These are phyloP conservation scores for Penstemon eatonii DNA, from an alignment of 257 asterid genomes.

Conservation along the genomic window DNA sequence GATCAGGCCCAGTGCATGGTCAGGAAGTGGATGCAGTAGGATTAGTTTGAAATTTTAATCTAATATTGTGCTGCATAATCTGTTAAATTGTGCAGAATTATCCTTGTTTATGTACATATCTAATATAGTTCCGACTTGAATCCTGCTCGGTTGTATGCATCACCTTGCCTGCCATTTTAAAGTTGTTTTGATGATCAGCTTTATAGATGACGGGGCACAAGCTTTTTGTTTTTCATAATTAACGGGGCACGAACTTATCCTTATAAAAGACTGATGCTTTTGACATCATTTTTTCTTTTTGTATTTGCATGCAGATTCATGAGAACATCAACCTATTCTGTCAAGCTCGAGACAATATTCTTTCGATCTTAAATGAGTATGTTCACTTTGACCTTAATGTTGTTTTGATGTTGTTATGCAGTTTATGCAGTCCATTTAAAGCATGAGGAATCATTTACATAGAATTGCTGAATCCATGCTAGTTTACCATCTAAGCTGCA, in stretches of 20 bases:
- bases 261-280: constrained; percentile 19
- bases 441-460: constrained; percentile 18
- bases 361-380: constrained; percentile 66
- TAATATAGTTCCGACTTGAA: constrained; percentile 9
- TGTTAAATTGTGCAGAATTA: not conserved
- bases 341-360: constrained; percentile 67
- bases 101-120: not conserved
- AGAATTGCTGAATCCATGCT: constrained; percentile 11
- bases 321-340: constrained; percentile 68
- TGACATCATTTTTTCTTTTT: constrained; percentile 22
- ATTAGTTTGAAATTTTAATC: not conserved
- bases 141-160: not conserved
- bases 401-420: constrained; percentile 12
- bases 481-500: constrained; percentile 8
- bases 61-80: constrained; percentile 5
- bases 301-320: constrained; percentile 53
- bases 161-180: constrained; percentile 18
- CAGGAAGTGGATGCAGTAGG: constrained; percentile 7
- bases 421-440: constrained; percentile 14
- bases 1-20: not conserved
- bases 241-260: constrained; percentile 11
- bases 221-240: constrained; percentile 9
- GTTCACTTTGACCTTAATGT: constrained; percentile 28
- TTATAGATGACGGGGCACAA: constrained; percentile 1
- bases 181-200: constrained; percentile 11